A percentile compares a stretch with the other conserved stretches of the same genome.
phyloP scores from a whole-genome alignment of 2,329 filamentous ascomycete genomes.

The Microdochium paspali region DNA sequence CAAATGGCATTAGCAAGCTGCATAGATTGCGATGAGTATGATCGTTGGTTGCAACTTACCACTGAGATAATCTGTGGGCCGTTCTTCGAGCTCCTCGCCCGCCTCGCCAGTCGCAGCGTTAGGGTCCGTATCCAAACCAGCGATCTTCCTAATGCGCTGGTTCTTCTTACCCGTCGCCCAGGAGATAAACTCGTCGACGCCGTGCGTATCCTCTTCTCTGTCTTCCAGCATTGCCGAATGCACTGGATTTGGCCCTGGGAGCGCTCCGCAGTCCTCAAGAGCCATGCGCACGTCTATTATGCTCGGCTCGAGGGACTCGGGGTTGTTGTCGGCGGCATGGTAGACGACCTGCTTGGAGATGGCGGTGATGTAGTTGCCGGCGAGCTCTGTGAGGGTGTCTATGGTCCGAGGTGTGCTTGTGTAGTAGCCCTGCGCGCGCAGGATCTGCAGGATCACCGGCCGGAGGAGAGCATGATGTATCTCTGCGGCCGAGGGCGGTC shows the following conservation, averaged over 20 bases:
- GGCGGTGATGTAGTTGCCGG: conserved; percentile 68
- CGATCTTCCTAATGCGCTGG: conserved; percentile 72
- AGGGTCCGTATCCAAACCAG: conserved; percentile 46
- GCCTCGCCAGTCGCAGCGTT: conserved; percentile 7
- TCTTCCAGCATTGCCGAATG: conserved; percentile 61
- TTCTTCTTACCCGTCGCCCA: conserved; percentile 72
- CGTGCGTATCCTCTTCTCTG: conserved; percentile 67
- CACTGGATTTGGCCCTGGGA: conserved; percentile 58
- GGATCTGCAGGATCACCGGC: conserved; percentile 79
- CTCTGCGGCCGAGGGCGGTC: conserved; percentile 9
- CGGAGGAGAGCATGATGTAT: conserved; percentile 65
- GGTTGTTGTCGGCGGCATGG: conserved; percentile 61
- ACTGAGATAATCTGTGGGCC: conserved; percentile 56
- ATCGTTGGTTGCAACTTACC: conserved; percentile 29
- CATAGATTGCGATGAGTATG: not conserved
- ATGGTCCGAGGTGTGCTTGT: conserved; percentile 71
- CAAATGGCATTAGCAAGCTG: not conserved
- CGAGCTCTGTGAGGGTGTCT: conserved; percentile 80
- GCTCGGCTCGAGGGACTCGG: conserved; percentile 49
- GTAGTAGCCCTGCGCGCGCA: conserved; percentile 86
- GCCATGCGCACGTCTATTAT: conserved; percentile 79
- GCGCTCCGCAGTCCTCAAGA: conserved; percentile 68
- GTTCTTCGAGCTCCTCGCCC: conserved; percentile 30
- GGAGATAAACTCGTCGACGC: conserved; percentile 66
- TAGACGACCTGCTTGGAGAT: conserved; percentile 64